Conservation (phyloP, 768 basidiomycete genomes). For the Pleurotus salmoneostramineus region DNA sequence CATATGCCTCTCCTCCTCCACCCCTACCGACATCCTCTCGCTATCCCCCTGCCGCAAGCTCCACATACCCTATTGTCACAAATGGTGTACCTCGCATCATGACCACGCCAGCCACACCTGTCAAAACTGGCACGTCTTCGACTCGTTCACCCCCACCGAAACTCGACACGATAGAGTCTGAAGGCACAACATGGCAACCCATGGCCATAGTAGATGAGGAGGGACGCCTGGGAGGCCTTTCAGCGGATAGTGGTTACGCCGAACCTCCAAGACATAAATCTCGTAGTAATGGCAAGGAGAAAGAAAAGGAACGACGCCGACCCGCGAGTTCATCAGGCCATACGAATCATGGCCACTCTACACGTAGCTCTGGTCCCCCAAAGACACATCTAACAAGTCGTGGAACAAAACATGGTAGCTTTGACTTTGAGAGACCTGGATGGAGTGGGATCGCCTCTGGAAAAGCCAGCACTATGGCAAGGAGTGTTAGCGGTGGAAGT, state of each 20-base stretch:
- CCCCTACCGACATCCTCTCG: conserved; percentile 15
- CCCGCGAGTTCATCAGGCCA: not conserved
- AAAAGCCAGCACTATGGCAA: conserved; percentile 30
- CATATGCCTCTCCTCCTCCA: not conserved
- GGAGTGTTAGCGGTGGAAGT: conserved; percentile 27
- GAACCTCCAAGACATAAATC: not conserved
- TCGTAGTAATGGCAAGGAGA: not conserved
- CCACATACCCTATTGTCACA: not conserved
- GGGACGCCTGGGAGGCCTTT: conserved; percentile 11
- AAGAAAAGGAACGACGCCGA: not conserved
- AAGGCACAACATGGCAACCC: conserved; percentile 26
- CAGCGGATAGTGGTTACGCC: not conserved
- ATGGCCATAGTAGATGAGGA: conserved; percentile 36
- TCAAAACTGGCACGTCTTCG: conserved; percentile 12
- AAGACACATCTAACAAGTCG: conserved; percentile 19
- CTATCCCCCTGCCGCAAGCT: not conserved
- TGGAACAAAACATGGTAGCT: conserved; percentile 64
- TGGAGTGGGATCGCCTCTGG: conserved; percentile 43
- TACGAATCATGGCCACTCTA: not conserved
- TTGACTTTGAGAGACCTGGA: conserved; percentile 73
- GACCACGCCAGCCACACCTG: conserved; percentile 29
- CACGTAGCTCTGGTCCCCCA: not conserved
- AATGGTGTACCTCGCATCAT: conserved; percentile 21
- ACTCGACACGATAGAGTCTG: conserved; percentile 32
- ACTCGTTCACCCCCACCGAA: conserved; percentile 13